Evolutionary conservation across 352 stramenopile species (phyloP), one percentile per base, ranked within the genome.

Genomic region (Globisporangium canariense): DNA sequence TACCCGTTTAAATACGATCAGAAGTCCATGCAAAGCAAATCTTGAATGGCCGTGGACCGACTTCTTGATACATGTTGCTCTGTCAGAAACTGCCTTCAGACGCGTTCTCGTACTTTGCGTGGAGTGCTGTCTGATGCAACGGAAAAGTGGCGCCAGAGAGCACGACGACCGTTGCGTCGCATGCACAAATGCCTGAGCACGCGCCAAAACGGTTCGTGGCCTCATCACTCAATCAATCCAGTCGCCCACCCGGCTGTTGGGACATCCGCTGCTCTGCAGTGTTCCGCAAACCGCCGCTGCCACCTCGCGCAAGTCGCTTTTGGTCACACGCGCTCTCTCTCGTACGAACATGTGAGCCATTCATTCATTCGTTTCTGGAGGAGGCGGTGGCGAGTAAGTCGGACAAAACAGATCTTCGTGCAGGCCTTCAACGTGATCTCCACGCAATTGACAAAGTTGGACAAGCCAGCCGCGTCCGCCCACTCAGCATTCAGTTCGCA

Each of bases 401-500:
- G 40, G 40, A 46, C 40, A 45, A 46, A 46, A 46, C 13, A 46
- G 40, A 46, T n/a, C 40, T n/a, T 8, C 13, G 40, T 14, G 40
- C 40, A 46, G 40, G 40, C 40, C 13, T 46, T 46, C 3, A 46
- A n/a, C 40, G 40, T 46, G 25, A 28, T 28, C 25, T 28, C 25
- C 40, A 8, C 14, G 18, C 43, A 25, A 18, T 22, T 20, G 41
- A 47, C 41, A 50, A 50, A 28, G 43, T 9, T 28, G 43, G 43
- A 50, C 43, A 25, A 25, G 16, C 28, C 43, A 28, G 18, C 18
- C 43, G 18, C 16, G 16, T 25, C 43, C 7, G 43, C 6, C 16
- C 43, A 50, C 43, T 50, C 43, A 50, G 43, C 43, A 28, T 55
- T 55, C 49, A 55, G 49, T 20, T 32, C 49, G n/a, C 40, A 46